Conservation (phyloP, 345 rosid species). For the Leavenworthia alabamica region DNA sequence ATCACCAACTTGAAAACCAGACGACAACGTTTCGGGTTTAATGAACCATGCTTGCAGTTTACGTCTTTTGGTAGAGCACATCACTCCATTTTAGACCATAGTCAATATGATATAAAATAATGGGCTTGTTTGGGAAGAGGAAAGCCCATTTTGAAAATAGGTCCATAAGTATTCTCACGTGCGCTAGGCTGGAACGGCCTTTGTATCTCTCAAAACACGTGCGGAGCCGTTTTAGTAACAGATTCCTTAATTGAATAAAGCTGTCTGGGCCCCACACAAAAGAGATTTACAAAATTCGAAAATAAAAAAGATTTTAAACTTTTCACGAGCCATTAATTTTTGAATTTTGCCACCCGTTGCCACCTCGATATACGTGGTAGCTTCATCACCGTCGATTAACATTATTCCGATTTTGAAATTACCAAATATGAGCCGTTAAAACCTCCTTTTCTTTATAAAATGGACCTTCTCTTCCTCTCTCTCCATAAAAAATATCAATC, state of each 20-base stretch:
- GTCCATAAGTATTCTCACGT: conserved; percentile 20
- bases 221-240: conserved; percentile 28
- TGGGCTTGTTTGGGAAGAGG: neutral
- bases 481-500: neutral
- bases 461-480: conserved; percentile 15
- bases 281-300: conserved; percentile 22
- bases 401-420: neutral
- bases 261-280: conserved; percentile 15
- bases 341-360: conserved; percentile 31
- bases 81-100: neutral
- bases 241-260: conserved; percentile 20
- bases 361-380: conserved; percentile 21
- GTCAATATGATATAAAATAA: neutral
- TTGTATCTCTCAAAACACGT: conserved; percentile 11
- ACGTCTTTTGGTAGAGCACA: neutral
- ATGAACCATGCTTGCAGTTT: neutral
- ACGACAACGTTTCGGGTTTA: neutral
- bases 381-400: neutral
- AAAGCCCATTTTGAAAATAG: neutral
- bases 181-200: conserved; percentile 19
- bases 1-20: neutral
- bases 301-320: neutral
- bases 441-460: conserved; percentile 28
- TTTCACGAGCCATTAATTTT: conserved; percentile 30
- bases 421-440: conserved; percentile 30